phyloP scores from a whole-genome alignment of 257 asterid species.

The Schizonepeta tenuifolia region DNA sequence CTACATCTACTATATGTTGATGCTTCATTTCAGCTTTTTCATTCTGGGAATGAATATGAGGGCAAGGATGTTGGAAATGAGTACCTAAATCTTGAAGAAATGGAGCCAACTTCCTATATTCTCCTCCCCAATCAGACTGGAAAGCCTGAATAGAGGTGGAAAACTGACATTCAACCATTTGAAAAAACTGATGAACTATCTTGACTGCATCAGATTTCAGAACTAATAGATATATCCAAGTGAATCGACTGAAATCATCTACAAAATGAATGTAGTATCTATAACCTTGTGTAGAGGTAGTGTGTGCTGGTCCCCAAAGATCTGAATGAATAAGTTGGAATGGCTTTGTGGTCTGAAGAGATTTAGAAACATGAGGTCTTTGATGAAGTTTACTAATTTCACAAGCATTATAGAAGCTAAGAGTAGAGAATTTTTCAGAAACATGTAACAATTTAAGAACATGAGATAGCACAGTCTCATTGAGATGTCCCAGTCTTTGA shows the following conservation, averaged over 20 bases:
- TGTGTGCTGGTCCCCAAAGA: background rate
- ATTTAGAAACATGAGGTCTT: background rate
- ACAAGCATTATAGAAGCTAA: background rate
- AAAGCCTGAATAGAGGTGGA: too few species aligned
- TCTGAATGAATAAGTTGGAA: background rate
- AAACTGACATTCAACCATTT: background rate
- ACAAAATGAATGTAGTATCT: too few species aligned
- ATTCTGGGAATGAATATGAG: too few species aligned
- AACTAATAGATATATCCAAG: background rate
- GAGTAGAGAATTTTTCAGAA: rapidly evolving
- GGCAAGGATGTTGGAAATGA: too few species aligned
- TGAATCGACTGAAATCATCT: background rate
- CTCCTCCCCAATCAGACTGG: too few species aligned
- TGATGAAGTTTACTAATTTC: background rate
- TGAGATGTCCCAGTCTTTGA: background rate
- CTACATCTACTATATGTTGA: too few species aligned
- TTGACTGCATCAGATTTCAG: background rate
- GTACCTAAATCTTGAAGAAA: too few species aligned
- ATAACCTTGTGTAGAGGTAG: rapidly evolving
- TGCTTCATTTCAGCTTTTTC: too few species aligned
- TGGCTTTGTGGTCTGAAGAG: background rate
- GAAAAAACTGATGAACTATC: background rate
- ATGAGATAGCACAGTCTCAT: rapidly evolving
- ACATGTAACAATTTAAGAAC: too few species aligned
- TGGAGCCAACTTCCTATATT: too few species aligned